These are phyloP conservation scores for Uronychia binucleata DNA, from an alignment of 73 alveolate species.

Conservation along the genomic window DNA sequence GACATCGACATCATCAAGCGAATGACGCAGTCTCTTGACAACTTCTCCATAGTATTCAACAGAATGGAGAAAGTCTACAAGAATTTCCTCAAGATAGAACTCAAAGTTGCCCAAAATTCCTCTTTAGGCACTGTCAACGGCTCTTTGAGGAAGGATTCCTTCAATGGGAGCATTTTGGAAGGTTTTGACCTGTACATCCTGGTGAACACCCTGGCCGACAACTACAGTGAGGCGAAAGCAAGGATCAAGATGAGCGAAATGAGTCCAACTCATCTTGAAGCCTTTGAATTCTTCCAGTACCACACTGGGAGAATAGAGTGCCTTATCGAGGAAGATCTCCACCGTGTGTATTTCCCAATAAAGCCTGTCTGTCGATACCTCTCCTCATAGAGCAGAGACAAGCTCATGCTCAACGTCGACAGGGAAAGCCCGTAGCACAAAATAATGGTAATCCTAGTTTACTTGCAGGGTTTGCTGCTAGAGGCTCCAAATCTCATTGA, in stretches of 20 bases:
- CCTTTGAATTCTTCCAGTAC: constrained; percentile 46
- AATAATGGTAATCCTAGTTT: constrained; percentile 29
- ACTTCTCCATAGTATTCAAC: constrained; percentile 32
- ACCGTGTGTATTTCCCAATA: constrained; percentile 79
- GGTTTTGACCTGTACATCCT: constrained; percentile 57
- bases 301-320: constrained; percentile 75
- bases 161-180: constrained; percentile 40
- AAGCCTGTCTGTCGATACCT: constrained; percentile 75
- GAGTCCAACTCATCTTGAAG: neutral
- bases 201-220: constrained; percentile 49
- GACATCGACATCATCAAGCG: constrained; percentile 43
- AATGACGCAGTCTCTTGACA: constrained; percentile 44
- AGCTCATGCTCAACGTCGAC: constrained; percentile 83
- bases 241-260: constrained; percentile 7
- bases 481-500: constrained; percentile 88
- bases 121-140: neutral
- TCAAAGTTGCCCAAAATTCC: neutral
- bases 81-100: constrained; percentile 23
- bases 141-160: constrained; percentile 22
- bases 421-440: constrained; percentile 84
- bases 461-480: constrained; percentile 65
- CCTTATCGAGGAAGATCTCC: constrained; percentile 56
- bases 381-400: constrained; percentile 65
- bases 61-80: constrained; percentile 23
- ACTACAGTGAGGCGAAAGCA: constrained; percentile 19